phyloP scores from a whole-genome alignment of 139 green algal genomes.

The Micractinium conductrix region DNA sequence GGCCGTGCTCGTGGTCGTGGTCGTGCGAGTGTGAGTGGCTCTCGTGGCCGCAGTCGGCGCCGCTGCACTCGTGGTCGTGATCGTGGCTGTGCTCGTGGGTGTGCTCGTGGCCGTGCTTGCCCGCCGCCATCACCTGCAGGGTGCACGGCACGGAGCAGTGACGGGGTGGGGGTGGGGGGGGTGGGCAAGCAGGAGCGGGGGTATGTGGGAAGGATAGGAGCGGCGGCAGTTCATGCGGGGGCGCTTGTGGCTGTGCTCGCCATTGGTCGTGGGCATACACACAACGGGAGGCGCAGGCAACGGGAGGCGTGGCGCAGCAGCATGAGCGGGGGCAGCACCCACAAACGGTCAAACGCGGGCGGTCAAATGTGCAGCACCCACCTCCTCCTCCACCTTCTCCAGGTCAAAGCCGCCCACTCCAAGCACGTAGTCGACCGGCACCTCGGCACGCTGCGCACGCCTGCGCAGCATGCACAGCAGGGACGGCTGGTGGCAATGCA shows the following conservation, averaged over 20 bases:
- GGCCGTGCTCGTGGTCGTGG: constrained; percentile 53
- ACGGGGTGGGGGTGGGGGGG: not conserved
- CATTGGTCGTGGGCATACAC: too few relatives aligned
- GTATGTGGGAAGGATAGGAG: too few relatives aligned
- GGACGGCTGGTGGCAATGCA: not conserved
- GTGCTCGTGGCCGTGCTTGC: constrained; percentile 42
- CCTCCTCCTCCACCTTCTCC: constrained; percentile 82
- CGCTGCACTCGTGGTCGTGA: constrained; percentile 47
- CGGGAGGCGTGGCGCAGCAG: not conserved
- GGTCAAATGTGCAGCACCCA: constrained; percentile 39
- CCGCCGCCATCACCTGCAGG: constrained; percentile 37
- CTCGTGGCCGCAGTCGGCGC: constrained; percentile 33
- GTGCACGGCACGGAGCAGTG: not conserved
- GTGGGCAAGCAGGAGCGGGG: not conserved
- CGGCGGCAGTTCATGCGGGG: too few relatives aligned
- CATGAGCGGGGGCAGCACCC: not conserved
- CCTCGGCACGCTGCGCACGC: constrained; percentile 55
- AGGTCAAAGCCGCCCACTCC: constrained; percentile 95
- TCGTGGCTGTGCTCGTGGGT: constrained; percentile 59
- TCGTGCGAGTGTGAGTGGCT: constrained; percentile 40
- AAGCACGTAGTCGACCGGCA: constrained; percentile 91
- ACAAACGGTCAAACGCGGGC: not conserved
- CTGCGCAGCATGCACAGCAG: not conserved
- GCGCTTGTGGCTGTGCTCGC: too few relatives aligned
- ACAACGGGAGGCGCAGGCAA: too few relatives aligned